Evolutionary conservation across 2,329 filamentous ascomycete genomes (phyloP).

Genomic region (Trichoderma hamatum): DNA sequence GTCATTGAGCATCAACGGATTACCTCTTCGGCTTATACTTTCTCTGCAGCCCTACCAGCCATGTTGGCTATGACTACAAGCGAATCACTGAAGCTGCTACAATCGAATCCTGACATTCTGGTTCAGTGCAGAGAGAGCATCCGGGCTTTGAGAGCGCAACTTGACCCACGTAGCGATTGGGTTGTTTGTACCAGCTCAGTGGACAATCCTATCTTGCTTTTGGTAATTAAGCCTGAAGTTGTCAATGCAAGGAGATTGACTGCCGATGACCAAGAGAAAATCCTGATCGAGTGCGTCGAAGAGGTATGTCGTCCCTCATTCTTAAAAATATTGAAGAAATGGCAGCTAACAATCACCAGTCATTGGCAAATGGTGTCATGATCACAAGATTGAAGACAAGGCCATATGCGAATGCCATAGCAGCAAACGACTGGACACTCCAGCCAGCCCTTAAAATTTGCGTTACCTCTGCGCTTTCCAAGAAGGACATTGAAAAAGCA

Average conservation of each 20-base stretch:
- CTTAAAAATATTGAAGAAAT: not conserved
- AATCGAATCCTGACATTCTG: conserved; percentile 83
- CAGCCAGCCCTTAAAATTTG: conserved; percentile 88
- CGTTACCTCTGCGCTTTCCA: conserved; percentile 81
- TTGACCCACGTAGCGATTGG: conserved; percentile 95
- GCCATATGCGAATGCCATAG: conserved; percentile 65
- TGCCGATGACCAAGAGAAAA: conserved; percentile 76
- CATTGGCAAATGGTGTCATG: conserved; percentile 83
- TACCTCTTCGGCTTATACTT: conserved; percentile 89
- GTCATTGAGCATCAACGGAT: conserved; percentile 97
- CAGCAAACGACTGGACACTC: conserved; percentile 68
- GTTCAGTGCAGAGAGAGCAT: conserved; percentile 82
- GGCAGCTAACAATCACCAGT: conserved; percentile 50
- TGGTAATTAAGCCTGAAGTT: conserved; percentile 82
- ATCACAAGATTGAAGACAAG: conserved; percentile 84
- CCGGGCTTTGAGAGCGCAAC: conserved; percentile 78
- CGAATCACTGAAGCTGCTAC: conserved; percentile 83
- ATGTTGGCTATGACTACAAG: conserved; percentile 94
- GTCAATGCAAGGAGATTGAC: conserved; percentile 69
- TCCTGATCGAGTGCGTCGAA: conserved; percentile 91
- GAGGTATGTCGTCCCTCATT: conserved; percentile 66
- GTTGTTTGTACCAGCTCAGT: conserved; percentile 76
- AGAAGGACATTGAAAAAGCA: conserved; percentile 95
- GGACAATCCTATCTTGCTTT: conserved; percentile 86
- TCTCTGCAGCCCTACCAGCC: conserved; percentile 90